phyloP scores from a whole-genome alignment of 108 stramenopile species.

The Schizochytrium sp. region DNA sequence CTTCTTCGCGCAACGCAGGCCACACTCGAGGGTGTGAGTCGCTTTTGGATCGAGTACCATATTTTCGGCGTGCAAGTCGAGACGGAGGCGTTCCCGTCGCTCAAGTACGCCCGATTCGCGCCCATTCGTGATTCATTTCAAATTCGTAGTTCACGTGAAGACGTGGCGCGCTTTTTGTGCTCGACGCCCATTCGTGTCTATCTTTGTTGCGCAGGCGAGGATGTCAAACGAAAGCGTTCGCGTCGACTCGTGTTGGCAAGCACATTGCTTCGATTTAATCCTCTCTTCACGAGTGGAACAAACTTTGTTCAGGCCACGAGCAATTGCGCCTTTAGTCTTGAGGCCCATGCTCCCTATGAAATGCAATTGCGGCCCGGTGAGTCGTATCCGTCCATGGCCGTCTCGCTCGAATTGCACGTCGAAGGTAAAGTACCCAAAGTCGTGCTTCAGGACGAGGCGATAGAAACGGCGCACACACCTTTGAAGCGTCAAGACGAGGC shows the following conservation, averaged over 20 bases:
- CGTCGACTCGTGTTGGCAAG: background rate
- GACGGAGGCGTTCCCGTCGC: slow-evolving; percentile 7
- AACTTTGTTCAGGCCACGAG: background rate
- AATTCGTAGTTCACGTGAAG: background rate
- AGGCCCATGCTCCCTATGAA: background rate
- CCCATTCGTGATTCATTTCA: slow-evolving; percentile 8
- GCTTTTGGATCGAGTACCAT: background rate
- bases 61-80: background rate
- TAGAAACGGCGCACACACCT: background rate
- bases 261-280: background rate
- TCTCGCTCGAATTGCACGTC: background rate
- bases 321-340: background rate
- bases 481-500: background rate
- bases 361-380: background rate
- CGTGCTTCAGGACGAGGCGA: background rate
- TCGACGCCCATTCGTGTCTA: background rate
- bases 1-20: background rate
- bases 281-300: background rate
- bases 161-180: background rate
- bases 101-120: slow-evolving; percentile 4
- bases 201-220: background rate
- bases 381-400: background rate
- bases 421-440: background rate
- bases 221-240: background rate
- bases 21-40: background rate